Conservation (phyloP, 2,329 filamentous ascomycete genomes). For the Ophiostoma pallidulum region DNA sequence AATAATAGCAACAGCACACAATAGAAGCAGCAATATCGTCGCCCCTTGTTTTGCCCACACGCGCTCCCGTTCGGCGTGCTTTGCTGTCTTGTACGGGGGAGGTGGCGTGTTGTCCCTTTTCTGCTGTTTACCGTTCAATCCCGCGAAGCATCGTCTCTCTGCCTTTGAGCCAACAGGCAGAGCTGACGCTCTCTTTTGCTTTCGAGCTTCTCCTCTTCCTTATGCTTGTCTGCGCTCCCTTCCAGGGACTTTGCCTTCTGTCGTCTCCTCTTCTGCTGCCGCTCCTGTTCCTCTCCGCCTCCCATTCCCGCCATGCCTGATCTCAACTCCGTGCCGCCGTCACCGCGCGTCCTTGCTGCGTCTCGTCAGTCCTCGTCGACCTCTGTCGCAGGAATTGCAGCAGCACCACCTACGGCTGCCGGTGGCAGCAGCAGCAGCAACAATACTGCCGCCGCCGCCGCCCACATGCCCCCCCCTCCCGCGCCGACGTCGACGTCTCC, state of each 20-base stretch:
- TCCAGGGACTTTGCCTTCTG: no score
- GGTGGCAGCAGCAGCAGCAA: background rate
- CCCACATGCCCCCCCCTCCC: conserved; percentile 33
- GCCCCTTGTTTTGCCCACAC: background rate
- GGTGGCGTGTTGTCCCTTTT: background rate
- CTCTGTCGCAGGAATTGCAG: conserved; percentile 19
- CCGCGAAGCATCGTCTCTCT: no score
- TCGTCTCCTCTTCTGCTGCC: no score
- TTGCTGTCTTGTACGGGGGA: no score
- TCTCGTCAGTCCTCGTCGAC: conserved; percentile 33
- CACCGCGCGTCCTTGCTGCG: conserved; percentile 34
- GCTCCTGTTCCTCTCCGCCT: background rate
- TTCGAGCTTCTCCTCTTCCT: no score
- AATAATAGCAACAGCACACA: background rate
- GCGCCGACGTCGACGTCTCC: conserved; percentile 29
- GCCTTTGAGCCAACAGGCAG: no score
- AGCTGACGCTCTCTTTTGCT: no score
- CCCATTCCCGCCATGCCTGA: conserved; percentile 36
- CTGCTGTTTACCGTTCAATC: background rate
- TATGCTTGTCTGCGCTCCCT: no score
- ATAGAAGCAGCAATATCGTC: background rate
- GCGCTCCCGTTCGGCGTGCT: no score
- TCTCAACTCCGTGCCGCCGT: conserved; percentile 46
- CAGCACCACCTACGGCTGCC: no score
- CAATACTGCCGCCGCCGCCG: background rate